phyloP scores from a whole-genome alignment of 1,284 basidiomycete genomes.

The Pterula multifida region DNA sequence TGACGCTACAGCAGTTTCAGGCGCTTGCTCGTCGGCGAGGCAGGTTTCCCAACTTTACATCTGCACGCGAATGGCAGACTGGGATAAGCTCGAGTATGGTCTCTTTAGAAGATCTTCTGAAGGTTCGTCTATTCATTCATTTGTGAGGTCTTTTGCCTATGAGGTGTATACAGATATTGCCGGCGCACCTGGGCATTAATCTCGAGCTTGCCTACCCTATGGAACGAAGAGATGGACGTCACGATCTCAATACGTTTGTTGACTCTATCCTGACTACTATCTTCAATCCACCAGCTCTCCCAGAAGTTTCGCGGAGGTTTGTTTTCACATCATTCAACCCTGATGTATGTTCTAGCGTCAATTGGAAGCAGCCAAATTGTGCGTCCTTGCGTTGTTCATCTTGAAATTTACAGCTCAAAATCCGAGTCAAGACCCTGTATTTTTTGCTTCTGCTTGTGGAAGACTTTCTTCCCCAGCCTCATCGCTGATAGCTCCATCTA shows the following conservation, averaged over 20 bases:
- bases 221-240: conserved; percentile 25
- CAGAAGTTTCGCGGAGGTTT: conserved; percentile 55
- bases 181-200: conserved; percentile 62
- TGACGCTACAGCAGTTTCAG: conserved; percentile 74
- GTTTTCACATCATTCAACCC: conserved; percentile 86
- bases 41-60: conserved; percentile 22
- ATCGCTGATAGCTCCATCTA: conserved; percentile 27
- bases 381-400: conserved; percentile 19
- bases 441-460: conserved; percentile 86
- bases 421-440: conserved; percentile 74
- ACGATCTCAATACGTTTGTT: conserved; percentile 64
- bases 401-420: conserved; percentile 7
- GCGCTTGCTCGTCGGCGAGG: conserved; percentile 45
- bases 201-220: conserved; percentile 67
- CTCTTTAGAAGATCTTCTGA: conserved; percentile 60
- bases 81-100: conserved; percentile 53
- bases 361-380: conserved; percentile 99
- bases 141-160: conserved; percentile 3
- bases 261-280: conserved; percentile 76
- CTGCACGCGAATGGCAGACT: conserved; percentile 20
- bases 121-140: conserved; percentile 32
- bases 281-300: conserved; percentile 50
- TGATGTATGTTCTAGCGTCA: conserved; percentile 78
- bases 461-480: conserved; percentile 26
- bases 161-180: conserved; percentile 44